Base-by-base conservation (phyloP, 495 filamentous ascomycete genomes). In the Annulohypoxylon maeteangense region DNA sequence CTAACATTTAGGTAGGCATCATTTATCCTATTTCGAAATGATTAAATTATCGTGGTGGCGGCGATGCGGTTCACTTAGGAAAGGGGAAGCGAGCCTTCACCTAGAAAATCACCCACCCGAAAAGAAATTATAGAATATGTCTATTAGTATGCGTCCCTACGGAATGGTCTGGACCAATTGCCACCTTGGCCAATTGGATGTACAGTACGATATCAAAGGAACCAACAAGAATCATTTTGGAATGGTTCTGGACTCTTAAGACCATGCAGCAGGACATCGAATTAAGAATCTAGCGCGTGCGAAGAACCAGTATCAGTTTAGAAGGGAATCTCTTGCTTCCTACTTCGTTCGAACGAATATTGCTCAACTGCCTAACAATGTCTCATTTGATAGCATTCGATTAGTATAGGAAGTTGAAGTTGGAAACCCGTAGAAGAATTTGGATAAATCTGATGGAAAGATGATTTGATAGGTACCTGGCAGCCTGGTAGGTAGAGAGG, bases 361-460 rank as follows among this genome's bases (percentile, higher is more conserved):
- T 51, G 47, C 32, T 31, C 55, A 68, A 65, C 56, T 51, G 61
- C 56, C 62, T 34, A 58, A 50, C 50, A 63, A 31, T 57, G 65
- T 65, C 55, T 68, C 59, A 56, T 64, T 63, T 47, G 53, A 50
- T 18, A 10, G 6, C 54, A 56, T 64, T 59, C 38, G 53, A 50
- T 18, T 22, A n/a, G n/a, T n/a, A n/a, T n/a, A 68, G 38, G 29
- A 55, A 16, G 45, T 31, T 65, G 29, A 48, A 16, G 36, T 29
- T 65, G 45, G 70, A 73, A 68, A 50, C 40, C 20, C 50, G 14
- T 73, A 50, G 70, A 73, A 73, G 59, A 72, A 18, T 10, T 65
- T 56, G 61, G 54, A 62, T 65, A 55, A 51, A 68, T 59, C 29
- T 67, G 32, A 67, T 64, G 27, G 44, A 18, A 45, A 27, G 64